A percentile compares a stretch with the other conserved stretches of the same genome.
phyloP scores from a whole-genome alignment of 2,329 filamentous ascomycete genomes.

The Ambrosiella xylebori region DNA sequence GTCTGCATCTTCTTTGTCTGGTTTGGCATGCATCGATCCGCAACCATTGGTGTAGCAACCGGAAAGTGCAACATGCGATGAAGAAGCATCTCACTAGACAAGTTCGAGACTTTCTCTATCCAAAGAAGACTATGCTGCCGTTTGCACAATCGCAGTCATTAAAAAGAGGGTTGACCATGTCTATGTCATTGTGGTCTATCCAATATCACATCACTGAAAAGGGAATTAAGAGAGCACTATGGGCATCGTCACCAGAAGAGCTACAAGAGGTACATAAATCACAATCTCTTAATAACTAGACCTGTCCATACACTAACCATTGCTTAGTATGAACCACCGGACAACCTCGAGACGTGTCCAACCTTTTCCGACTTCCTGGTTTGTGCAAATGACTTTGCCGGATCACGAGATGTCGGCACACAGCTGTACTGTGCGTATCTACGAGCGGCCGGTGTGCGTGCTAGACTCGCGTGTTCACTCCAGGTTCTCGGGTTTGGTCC shows the following conservation, averaged over 20 bases:
- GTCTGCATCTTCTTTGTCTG: slow-evolving; percentile 68
- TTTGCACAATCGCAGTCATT: slow-evolving; percentile 62
- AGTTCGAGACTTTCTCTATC: slow-evolving; percentile 49
- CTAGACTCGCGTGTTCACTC: slow-evolving; percentile 75
- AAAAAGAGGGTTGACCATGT: slow-evolving; percentile 58
- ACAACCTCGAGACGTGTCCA: slow-evolving; percentile 48
- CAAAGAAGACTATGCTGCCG: slow-evolving; percentile 48
- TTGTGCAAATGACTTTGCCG: slow-evolving; percentile 51
- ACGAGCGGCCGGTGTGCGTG: slow-evolving; percentile 62
- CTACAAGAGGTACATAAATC: slow-evolving; percentile 34
- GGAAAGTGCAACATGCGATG: slow-evolving; percentile 46
- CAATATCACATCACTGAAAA: slow-evolving; percentile 55
- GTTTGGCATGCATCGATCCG: slow-evolving; percentile 59
- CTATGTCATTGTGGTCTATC: slow-evolving; percentile 46
- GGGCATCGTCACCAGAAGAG: slow-evolving; percentile 52
- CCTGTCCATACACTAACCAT: slow-evolving; percentile 15
- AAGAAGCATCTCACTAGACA: slow-evolving; percentile 48
- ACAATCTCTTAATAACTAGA: not conserved
- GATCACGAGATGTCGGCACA: slow-evolving; percentile 76
- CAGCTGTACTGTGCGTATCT: slow-evolving; percentile 83
- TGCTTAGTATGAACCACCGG: slow-evolving; percentile 35
- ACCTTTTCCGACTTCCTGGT: slow-evolving; percentile 57
- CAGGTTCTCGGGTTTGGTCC: slow-evolving; percentile 59
- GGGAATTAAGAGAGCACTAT: slow-evolving; percentile 53
- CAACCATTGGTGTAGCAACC: slow-evolving; percentile 81